A percentile compares a stretch with the other conserved stretches of the same genome.
Evolutionary conservation across 1,284 basidiomycete genomes (phyloP).

Genomic region (Trichosporon asahii): DNA sequence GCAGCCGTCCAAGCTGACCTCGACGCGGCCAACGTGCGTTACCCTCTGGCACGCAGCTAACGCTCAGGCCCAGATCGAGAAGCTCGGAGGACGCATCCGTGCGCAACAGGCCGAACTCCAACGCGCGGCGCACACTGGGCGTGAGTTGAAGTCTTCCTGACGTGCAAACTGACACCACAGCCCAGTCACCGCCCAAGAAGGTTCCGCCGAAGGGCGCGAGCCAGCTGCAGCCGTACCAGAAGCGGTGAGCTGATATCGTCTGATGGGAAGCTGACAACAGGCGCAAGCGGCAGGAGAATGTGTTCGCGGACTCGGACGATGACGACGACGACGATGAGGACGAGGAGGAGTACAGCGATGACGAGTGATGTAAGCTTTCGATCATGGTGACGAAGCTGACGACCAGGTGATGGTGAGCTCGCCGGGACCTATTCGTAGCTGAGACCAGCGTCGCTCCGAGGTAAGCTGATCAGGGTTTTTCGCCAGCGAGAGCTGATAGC

Average conservation of each 20-base stretch:
- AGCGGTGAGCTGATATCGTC: constrained; percentile 6
- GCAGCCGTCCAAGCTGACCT: not conserved
- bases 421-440: no score
- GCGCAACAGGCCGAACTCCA: constrained; percentile 11
- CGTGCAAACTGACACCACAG: not conserved
- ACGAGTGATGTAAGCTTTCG: not conserved
- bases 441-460: no score
- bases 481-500: no score
- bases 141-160: not conserved
- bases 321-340: constrained; percentile 13
- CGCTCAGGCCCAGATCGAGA: constrained; percentile 15
- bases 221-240: constrained; percentile 22
- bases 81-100: constrained; percentile 9
- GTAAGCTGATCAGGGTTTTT: no score
- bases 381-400: not conserved
- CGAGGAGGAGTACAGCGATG: not conserved
- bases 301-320: constrained; percentile 21
- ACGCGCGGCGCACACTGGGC: constrained; percentile 12
- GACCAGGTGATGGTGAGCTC: not conserved
- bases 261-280: constrained; percentile 10
- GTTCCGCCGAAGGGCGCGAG: constrained; percentile 18
- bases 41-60: not conserved
- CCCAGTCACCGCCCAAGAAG: constrained; percentile 10
- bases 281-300: constrained; percentile 19
- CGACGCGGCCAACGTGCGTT: not conserved